A percentile compares a stretch with the other conserved stretches of the same genome.
Conservation (phyloP, 805 yeast species). For the Brettanomyces bruxellensis region DNA sequence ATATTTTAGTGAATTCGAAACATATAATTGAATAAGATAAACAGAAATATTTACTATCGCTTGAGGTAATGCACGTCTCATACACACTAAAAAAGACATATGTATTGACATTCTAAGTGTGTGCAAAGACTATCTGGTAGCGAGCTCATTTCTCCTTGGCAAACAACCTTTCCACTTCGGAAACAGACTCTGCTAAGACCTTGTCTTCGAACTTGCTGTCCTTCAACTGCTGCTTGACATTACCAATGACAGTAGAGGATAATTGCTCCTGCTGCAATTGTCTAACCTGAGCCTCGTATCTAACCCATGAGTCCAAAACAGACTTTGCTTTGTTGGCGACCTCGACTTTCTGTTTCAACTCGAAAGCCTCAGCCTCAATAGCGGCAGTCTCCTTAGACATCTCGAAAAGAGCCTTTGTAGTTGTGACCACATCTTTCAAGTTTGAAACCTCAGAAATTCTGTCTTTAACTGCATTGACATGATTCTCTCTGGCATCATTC, state of each 20-base stretch:
- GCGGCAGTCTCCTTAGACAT: conserved; percentile 94
- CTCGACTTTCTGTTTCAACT: conserved; percentile 83
- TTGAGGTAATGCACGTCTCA: too few relatives aligned
- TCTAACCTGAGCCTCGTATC: conserved; percentile 94
- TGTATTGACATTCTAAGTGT: neutral
- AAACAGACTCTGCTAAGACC: conserved; percentile 82
- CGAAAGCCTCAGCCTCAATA: conserved; percentile 90
- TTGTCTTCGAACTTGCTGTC: conserved; percentile 91
- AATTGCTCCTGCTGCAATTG: conserved; percentile 92
- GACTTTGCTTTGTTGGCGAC: conserved; percentile 87
- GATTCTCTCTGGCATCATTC: conserved; percentile 82
- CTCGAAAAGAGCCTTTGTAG: conserved; percentile 87
- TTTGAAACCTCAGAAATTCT: conserved; percentile 85
- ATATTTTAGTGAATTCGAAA: conserved; percentile 1
- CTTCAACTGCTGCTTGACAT: conserved; percentile 75
- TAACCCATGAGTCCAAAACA: conserved; percentile 97
- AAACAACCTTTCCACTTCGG: conserved; percentile 85
- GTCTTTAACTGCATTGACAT: conserved; percentile 84
- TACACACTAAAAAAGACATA: too few relatives aligned
- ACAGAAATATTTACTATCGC: neutral
- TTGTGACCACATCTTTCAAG: conserved; percentile 83
- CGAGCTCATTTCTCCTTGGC: conserved; percentile 25
- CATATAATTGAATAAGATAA: conserved; percentile 4
- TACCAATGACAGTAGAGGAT: conserved; percentile 75
- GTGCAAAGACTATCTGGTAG: neutral